A percentile compares a stretch with the other conserved stretches of the same genome.
Conservation (phyloP, 768 basidiomycete species). For the Agrocybe pediades region DNA sequence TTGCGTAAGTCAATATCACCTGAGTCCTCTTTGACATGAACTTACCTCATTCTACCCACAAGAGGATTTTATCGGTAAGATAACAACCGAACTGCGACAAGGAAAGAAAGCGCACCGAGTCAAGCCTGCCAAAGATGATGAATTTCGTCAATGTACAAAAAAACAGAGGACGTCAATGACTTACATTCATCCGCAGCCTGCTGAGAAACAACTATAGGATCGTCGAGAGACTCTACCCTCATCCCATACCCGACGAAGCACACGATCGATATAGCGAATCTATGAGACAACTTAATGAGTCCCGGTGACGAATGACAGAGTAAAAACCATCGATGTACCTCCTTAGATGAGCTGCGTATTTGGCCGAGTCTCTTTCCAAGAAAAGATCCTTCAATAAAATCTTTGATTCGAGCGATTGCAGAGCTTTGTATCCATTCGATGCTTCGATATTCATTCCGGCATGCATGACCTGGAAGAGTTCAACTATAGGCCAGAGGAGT, state of each 20-base stretch:
- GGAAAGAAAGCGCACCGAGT: not conserved
- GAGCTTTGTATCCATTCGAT: constrained; percentile 20
- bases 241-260: not conserved
- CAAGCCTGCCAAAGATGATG: not conserved
- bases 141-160: not conserved
- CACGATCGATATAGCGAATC: not conserved
- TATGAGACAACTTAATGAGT: not conserved
- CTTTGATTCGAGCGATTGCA: constrained; percentile 26
- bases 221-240: not conserved
- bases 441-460: constrained; percentile 27
- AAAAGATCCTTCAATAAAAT: constrained; percentile 24
- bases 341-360: constrained; percentile 14
- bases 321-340: not conserved
- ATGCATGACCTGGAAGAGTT: constrained; percentile 23
- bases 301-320: not conserved
- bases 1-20: not conserved
- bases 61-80: not conserved
- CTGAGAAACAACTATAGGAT: not conserved
- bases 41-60: not conserved
- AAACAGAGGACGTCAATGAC: not conserved
- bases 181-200: not conserved
- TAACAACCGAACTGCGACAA: not conserved
- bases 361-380: constrained; percentile 11
- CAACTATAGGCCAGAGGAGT: not conserved
- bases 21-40: not conserved